Conservation (phyloP, 2,329 filamentous ascomycete species). For the Cordyceps fumosorosea region DNA sequence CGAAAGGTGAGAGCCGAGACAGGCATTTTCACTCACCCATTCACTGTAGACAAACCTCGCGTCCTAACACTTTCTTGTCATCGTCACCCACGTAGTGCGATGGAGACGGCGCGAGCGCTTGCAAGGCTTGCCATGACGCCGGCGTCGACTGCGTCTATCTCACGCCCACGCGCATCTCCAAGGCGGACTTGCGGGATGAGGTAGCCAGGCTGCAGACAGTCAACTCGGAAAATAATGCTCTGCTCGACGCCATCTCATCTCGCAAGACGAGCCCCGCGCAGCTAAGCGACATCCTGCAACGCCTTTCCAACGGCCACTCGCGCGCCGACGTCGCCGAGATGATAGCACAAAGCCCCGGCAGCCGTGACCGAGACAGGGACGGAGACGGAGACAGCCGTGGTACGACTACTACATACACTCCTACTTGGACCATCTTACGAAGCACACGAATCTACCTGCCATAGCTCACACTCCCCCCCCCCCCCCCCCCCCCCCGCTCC, state of each 20-base stretch:
- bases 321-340: conserved; percentile 1
- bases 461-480: too few species aligned
- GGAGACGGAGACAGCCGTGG: not conserved
- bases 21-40: too few species aligned
- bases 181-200: not conserved
- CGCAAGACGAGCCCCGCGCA: not conserved
- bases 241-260: conserved; percentile 3
- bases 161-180: conserved; percentile 1
- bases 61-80: not conserved
- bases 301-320: conserved; percentile 1
- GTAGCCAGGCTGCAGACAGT: not conserved
- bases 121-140: not conserved
- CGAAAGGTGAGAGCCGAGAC: not conserved
- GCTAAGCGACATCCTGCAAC: not conserved
- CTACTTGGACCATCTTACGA: too few species aligned
- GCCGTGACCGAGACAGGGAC: not conserved
- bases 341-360: not conserved
- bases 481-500: too few species aligned
- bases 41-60: too few species aligned
- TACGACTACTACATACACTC: not conserved
- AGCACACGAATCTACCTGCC: too few species aligned
- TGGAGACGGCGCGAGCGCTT: not conserved
- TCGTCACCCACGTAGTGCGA: not conserved
- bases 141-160: conserved; percentile 1
- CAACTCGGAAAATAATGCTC: not conserved